Percentiles rank a stretch among this genome's conserved stretches.
These are phyloP conservation scores for Hibiscus syriacus DNA, from an alignment of 345 rosid genomes.

Conservation along the genomic window DNA sequence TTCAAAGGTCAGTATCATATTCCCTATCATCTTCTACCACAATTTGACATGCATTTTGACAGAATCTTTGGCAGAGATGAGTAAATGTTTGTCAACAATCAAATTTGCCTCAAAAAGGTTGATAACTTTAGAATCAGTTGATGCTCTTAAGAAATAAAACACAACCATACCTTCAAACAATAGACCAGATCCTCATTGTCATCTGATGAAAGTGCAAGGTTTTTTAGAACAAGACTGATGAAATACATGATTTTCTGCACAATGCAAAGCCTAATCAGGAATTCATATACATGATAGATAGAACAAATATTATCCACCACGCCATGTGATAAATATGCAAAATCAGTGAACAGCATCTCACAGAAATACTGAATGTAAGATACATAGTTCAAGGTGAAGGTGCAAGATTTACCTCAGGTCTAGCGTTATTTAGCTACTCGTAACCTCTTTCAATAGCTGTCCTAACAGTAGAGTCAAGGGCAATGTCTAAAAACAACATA, in stretches of 20 bases:
- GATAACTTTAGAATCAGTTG: neutral
- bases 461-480: slow-evolving; percentile 93
- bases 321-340: neutral
- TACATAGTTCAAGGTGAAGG: slow-evolving; percentile 2
- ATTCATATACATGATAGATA: slow-evolving; percentile 1
- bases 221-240: too few relatives aligned
- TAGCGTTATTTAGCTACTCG: slow-evolving; percentile 66
- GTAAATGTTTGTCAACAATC: neutral
- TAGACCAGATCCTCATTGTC: too few relatives aligned
- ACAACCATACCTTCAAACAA: slow-evolving; percentile 69
- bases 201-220: too few relatives aligned
- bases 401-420: slow-evolving; percentile 61
- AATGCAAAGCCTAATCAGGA: slow-evolving; percentile 14
- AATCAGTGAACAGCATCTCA: neutral
- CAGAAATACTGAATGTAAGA: slow-evolving; percentile 1
- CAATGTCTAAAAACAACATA: slow-evolving; percentile 81
- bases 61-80: slow-evolving; percentile 7
- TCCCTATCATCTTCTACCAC: neutral
- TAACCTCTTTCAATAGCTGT: slow-evolving; percentile 95
- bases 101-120: neutral
- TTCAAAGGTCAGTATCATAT: neutral
- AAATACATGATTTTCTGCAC: too few relatives aligned
- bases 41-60: neutral
- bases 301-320: slow-evolving; percentile 6
- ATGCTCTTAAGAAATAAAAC: slow-evolving; percentile 1